A percentile compares a stretch with the other conserved stretches of the same genome.
These are phyloP conservation scores for Claviceps purpurea DNA, from an alignment of 2,329 filamentous ascomycete species.

Conservation along the genomic window DNA sequence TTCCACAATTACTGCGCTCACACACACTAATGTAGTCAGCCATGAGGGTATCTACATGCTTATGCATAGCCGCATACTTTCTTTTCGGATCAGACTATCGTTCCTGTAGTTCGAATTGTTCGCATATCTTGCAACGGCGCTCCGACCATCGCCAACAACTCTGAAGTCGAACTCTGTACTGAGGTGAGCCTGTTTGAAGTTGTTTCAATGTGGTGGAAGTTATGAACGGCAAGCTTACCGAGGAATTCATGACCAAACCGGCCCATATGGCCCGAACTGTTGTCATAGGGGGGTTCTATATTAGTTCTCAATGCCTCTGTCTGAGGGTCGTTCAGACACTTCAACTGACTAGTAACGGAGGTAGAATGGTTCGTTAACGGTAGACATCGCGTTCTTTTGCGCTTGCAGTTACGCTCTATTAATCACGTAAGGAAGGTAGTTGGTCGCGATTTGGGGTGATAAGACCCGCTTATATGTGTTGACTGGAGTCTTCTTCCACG, in stretches of 20 bases:
- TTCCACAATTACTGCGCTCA: conserved; percentile 77
- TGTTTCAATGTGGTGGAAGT: not conserved
- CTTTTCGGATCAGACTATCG: conserved; percentile 96
- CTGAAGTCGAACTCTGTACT: conserved; percentile 84
- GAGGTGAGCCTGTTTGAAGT: not conserved
- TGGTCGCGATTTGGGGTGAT: not conserved
- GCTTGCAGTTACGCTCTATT: not conserved
- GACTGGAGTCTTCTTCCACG: not conserved
- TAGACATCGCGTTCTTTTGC: conserved; percentile 35
- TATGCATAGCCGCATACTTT: conserved; percentile 48
- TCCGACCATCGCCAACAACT: conserved; percentile 81
- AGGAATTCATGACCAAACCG: conserved; percentile 97
- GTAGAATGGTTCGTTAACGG: conserved; percentile 75
- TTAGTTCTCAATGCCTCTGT: not conserved
- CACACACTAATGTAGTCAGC: conserved; percentile 57
- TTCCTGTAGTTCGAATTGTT: conserved; percentile 99
- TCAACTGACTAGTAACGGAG: conserved; percentile 83
- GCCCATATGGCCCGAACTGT: conserved; percentile 94
- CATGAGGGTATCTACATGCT: not conserved
- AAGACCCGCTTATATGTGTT: no score
- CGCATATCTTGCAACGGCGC: conserved; percentile 87
- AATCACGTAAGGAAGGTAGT: not conserved
- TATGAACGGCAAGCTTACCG: conserved; percentile 36
- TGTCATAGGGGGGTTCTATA: conserved; percentile 22
- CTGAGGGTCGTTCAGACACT: conserved; percentile 2